Percentiles rank a stretch among this genome's conserved stretches.
These are phyloP conservation scores for Cytospora mali DNA, from an alignment of 2,329 filamentous ascomycete genomes.

Conservation along the genomic window DNA sequence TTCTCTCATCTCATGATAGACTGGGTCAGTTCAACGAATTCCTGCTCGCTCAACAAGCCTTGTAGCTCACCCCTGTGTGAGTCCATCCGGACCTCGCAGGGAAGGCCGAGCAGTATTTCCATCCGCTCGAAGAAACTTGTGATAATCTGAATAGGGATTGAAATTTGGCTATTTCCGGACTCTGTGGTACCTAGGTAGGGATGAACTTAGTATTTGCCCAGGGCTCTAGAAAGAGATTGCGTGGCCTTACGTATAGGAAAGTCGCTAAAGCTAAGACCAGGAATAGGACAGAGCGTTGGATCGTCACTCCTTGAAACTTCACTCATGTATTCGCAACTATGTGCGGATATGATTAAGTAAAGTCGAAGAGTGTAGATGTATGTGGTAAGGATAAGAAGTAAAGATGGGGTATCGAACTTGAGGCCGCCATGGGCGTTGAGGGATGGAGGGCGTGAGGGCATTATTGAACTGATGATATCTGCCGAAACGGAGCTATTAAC, in stretches of 20 bases:
- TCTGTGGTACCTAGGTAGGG: neutral
- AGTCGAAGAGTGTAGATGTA: neutral
- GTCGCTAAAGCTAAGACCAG: neutral
- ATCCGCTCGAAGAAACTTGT: conserved; percentile 1
- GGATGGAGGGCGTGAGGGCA: neutral
- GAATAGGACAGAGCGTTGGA: neutral
- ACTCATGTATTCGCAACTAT: neutral
- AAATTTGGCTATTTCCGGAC: neutral
- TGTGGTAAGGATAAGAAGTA: neutral
- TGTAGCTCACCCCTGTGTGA: neutral
- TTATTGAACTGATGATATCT: neutral
- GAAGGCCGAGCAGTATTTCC: neutral
- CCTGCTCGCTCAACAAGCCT: neutral
- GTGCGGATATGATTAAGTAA: neutral
- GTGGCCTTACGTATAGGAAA: neutral
- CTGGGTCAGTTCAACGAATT: neutral
- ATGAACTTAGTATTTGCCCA: neutral
- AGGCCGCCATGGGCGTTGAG: no score
- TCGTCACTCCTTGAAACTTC: neutral
- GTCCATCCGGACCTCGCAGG: neutral
- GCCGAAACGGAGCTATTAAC: neutral
- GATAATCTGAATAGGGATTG: neutral
- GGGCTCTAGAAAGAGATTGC: neutral
- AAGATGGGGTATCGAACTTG: neutral
- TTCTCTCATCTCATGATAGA: neutral